Conservation (phyloP, 768 basidiomycete genomes). For the Mycena metata region DNA sequence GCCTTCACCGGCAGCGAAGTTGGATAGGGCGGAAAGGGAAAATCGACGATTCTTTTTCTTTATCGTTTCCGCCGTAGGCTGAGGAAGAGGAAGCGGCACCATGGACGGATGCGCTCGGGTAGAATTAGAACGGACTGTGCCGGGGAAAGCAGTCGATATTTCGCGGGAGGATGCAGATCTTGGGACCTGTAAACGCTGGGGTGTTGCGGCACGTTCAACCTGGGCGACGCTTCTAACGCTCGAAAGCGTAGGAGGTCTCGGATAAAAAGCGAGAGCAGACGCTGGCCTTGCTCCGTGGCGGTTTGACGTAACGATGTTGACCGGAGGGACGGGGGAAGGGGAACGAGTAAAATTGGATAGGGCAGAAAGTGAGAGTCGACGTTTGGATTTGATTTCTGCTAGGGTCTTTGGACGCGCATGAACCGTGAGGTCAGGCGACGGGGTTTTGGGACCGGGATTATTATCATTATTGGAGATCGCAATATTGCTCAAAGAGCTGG, state of each 20-base stretch:
- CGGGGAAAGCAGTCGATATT: conserved; percentile 6
- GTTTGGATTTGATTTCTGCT: conserved; percentile 53
- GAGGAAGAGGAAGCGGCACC: not conserved
- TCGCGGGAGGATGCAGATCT: conserved; percentile 11
- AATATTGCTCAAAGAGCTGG: conserved; percentile 33
- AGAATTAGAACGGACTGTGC: conserved; percentile 15
- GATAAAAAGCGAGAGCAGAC: conserved; percentile 37
- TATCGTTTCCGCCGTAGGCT: conserved; percentile 5
- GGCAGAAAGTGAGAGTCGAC: conserved; percentile 53
- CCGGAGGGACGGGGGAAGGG: conserved; percentile 28
- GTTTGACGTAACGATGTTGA: conserved; percentile 29
- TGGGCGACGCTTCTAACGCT: conserved; percentile 7
- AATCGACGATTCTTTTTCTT: conserved; percentile 47
- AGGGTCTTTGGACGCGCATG: conserved; percentile 41
- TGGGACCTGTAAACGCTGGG: conserved; percentile 5
- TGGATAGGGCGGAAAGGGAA: conserved; percentile 50
- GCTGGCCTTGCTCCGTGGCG: conserved; percentile 29
- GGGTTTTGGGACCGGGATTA: conserved; percentile 10
- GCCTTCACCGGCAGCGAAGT: conserved; percentile 38
- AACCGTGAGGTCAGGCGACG: conserved; percentile 44
- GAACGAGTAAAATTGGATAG: conserved; percentile 40
- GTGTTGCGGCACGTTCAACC: conserved; percentile 3
- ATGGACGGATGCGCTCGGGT: conserved; percentile 2
- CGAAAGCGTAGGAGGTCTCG: conserved; percentile 27
- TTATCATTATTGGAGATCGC: not conserved